Conservation (phyloP, 139 green algal genomes). For the Dunaliella primolecta region DNA sequence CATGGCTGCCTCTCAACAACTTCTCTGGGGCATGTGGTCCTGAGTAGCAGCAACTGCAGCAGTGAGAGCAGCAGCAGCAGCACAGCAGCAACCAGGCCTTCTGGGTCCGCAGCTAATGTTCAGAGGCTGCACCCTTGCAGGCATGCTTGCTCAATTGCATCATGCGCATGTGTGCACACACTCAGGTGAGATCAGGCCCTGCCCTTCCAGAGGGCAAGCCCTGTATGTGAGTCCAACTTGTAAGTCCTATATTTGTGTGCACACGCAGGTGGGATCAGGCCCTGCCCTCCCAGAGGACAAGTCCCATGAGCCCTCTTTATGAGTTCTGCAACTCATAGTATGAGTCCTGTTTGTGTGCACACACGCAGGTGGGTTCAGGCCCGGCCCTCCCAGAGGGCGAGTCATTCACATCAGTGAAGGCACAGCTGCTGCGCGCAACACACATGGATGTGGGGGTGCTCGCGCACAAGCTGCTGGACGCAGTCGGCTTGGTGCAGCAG, state of each 20-base stretch:
- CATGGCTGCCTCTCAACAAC: too few species aligned
- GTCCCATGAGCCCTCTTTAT: too few species aligned
- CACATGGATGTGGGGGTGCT: conserved; percentile 24
- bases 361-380: neutral
- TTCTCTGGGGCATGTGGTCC: too few species aligned
- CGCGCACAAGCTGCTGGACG: conserved; percentile 27
- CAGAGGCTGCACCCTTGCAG: neutral
- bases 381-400: neutral
- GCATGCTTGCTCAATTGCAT: neutral
- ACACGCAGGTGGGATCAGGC: neutral
- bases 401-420: neutral
- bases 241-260: too few species aligned
- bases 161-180: neutral
- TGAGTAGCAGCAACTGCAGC: too few species aligned
- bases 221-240: too few species aligned
- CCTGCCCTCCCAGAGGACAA: neutral
- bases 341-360: too few species aligned
- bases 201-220: neutral
- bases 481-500: conserved; percentile 15
- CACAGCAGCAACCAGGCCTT: too few species aligned
- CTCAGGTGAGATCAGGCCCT: neutral
- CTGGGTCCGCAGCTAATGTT: too few species aligned
- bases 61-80: too few species aligned
- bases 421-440: conserved; percentile 2
- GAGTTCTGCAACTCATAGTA: too few species aligned